Conservation (phyloP, 345 rosid species). For the Arabidopsis suecica region DNA sequence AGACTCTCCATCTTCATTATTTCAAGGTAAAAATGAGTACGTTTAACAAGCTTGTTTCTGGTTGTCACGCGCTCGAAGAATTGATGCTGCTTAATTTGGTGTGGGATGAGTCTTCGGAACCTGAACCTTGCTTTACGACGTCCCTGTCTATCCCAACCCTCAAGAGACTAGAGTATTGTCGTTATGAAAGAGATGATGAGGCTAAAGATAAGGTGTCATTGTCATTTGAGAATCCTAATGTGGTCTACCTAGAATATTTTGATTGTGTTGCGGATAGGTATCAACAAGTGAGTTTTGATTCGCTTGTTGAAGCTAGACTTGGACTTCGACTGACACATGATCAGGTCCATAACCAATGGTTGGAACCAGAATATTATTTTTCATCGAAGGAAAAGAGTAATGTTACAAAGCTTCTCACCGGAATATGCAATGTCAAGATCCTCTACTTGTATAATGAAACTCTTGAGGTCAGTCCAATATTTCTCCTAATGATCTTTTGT, state of each 20-base stretch:
- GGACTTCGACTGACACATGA: neutral
- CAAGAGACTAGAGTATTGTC: neutral
- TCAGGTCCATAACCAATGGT: no score
- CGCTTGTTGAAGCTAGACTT: neutral
- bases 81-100: neutral
- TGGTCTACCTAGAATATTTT: neutral
- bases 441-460: neutral
- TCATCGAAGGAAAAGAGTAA: no score
- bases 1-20: neutral
- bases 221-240: neutral
- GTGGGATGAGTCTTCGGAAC: neutral
- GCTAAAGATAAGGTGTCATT: neutral
- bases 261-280: neutral
- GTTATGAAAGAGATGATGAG: neutral
- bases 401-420: no score
- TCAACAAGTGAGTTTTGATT: neutral
- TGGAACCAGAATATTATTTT: no score
- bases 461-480: neutral
- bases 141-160: neutral
- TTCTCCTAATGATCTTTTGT: neutral
- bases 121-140: neutral
- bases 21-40: neutral
- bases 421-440: neutral
- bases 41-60: slow-evolving; percentile 6
- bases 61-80: neutral